phyloP scores from a whole-genome alignment of 176 grass and related monocot species.

The Themeda triandra region DNA sequence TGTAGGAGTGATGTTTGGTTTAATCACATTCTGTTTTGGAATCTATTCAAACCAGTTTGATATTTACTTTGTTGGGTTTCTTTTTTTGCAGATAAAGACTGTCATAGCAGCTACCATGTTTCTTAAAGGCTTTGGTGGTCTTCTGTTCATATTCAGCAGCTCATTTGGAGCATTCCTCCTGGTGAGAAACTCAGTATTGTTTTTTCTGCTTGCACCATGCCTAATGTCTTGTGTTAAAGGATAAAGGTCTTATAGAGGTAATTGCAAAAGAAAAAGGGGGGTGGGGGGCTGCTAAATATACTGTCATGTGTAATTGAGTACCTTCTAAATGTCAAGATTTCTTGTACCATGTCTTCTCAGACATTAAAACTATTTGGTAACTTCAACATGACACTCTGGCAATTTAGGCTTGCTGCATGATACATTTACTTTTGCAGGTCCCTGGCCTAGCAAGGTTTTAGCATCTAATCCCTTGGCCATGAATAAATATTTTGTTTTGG shows the following conservation, averaged over 20 bases:
- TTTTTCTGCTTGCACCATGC: neutral
- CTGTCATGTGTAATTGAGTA: neutral
- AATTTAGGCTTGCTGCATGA: neutral
- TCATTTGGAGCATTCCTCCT: constrained; percentile 60
- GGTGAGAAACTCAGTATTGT: constrained; percentile 26
- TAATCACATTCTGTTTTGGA: neutral
- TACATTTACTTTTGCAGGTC: neutral
- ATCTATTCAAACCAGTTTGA: constrained; percentile 3
- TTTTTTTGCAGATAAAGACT: constrained; percentile 60
- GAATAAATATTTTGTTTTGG: neutral
- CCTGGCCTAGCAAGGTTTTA: neutral
- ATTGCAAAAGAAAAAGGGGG: neutral
- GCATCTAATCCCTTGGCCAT: neutral
- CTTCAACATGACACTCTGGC: neutral
- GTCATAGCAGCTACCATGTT: constrained; percentile 54
- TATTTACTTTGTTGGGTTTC: neutral
- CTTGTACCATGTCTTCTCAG: neutral
- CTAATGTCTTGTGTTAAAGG: neutral
- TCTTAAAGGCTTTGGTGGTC: constrained; percentile 70
- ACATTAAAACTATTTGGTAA: neutral
- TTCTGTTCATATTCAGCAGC: constrained; percentile 69
- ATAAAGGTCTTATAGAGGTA: neutral
- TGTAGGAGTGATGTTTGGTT: constrained; percentile 25
- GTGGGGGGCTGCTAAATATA: neutral
- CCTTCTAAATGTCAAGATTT: neutral